Evolutionary conservation across 768 basidiomycete species (phyloP).

Genomic region (Chalciporus chontae): DNA sequence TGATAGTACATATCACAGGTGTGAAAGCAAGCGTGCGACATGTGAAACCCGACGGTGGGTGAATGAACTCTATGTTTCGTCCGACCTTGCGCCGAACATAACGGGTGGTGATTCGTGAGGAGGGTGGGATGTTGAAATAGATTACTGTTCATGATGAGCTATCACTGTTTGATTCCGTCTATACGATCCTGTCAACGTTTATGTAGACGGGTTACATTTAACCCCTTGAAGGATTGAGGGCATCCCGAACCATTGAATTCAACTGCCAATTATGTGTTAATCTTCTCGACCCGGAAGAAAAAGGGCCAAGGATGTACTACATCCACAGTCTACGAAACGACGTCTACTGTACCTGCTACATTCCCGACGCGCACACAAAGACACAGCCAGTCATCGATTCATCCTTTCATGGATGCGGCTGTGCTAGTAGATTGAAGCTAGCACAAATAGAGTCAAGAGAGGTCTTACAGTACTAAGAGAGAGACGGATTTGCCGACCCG

Average conservation of each 20-base stretch:
- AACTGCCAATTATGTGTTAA: no score
- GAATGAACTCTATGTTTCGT: background rate
- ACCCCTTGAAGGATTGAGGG: no score
- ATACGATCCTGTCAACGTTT: background rate
- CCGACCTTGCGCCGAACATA: background rate
- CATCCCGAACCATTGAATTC: no score
- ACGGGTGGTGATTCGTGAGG: background rate
- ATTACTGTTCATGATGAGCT: background rate
- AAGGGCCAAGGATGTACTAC: no score
- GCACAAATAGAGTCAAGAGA: background rate
- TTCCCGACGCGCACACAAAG: background rate
- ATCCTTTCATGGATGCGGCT: background rate
- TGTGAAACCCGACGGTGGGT: background rate
- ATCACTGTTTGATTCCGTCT: background rate
- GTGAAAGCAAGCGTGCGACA: background rate
- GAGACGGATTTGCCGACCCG: no score
- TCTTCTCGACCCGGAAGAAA: no score
- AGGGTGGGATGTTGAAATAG: background rate
- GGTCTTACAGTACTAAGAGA: no score
- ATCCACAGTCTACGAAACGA: no score
- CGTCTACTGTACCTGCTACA: no score
- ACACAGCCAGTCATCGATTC: background rate
- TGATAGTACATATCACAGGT: no score
- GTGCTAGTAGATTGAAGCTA: background rate
- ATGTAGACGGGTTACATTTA: background rate